Base-by-base conservation (phyloP, 2,329 filamentous ascomycete genomes). In the Cercospora canescens region DNA sequence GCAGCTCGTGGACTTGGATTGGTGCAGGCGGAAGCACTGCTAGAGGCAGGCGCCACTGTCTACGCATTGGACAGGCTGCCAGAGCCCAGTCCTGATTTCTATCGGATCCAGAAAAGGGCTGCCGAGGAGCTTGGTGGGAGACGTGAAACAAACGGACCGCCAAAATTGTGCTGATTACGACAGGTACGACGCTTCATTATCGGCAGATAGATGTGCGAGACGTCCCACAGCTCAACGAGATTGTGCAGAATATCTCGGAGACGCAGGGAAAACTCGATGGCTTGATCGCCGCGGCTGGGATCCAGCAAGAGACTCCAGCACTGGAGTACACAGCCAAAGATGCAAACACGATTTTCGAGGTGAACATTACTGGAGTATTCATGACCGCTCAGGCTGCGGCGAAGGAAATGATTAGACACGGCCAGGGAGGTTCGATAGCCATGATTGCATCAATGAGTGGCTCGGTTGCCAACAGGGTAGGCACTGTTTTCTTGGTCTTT, bases 221-320 rank as follows among this genome's bases (percentile, higher is more conserved):
- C 75, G 88, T 89, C 24, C 81, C 84, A 4, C 79, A 83, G 41
- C 84, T 97, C 54, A 89, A 94, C 76, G 82, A 81, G 48, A 85
- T 91, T 60, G 83, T 96, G 56, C 83, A 85, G 69, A 83, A 81
- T 11, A 95, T 97, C 70, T 91, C 88, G 16, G 83, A 88, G 59
- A 80, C 86, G 66, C 87, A 93, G 69, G 90, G 90, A 6, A 87
- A 90, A 16, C 80, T 97, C 67, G 92, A 96, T 75, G 93, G 93
- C 0, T 81, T 96, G 63, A 87, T 97, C 56, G 89, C 89, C 0
- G 89, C 89, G 0, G 90, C 89, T 0, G 89, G 88, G 1, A 91
- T 93, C 73, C 92, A 96, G 80, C 91, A 96, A 79, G 92, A 96
- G 80, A 93, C 88, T 0, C 81, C 91, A 0, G 93, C 94, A 1